Base-by-base conservation (phyloP, 345 rosid species). In the Gossypium sturtianum region DNA sequence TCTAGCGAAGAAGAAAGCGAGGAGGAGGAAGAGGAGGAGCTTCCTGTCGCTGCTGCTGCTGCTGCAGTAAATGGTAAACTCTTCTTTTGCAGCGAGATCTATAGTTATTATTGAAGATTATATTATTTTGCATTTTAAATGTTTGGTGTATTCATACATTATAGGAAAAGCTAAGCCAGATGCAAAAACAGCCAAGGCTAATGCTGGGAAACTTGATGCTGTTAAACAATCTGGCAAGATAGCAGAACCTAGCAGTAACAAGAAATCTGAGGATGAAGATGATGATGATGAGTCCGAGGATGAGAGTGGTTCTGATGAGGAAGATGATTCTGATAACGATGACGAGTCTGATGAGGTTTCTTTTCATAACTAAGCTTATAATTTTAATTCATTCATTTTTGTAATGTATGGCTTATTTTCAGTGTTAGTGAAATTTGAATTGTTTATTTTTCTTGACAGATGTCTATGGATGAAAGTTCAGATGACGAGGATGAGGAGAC, bases 401-500 rank as follows among this genome's bases (percentile, higher is more conserved):
- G 12, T 9, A 12, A 29, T 63, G 11, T 2, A 25, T 12, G 19
- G 12, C 7, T 48, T 13, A 11, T 59, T 27, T 59, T 9, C 9
- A 56, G 23, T 20, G 20, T 5, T 3, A n/a, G 12, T 56, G 16
- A 56, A 29, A 54, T 45, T 22, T 43, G 16, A 9, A n/a, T 60
- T 13, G 22, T 23, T 17, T 38, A 34, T 54, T 74, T 74, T 53
- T 53, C 2, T 65, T 20, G 13, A 11, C 44, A 49, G 71, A 49
- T 56, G 66, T 27, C 44, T 16, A 27, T 45, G 47, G 84, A 74
- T 27, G 86, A 41, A 6, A 76, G 61, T n/a, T 75, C 78, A 1
- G 83, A 79, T 1, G 86, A 72, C 1, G 84, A 80, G 11, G 84
- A 82, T 56, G 84, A 87, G 62, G 86, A 82, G 73, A 88, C 91